Conservation (phyloP, 345 rosid genomes). For the Eucalyptus dawsonii region DNA sequence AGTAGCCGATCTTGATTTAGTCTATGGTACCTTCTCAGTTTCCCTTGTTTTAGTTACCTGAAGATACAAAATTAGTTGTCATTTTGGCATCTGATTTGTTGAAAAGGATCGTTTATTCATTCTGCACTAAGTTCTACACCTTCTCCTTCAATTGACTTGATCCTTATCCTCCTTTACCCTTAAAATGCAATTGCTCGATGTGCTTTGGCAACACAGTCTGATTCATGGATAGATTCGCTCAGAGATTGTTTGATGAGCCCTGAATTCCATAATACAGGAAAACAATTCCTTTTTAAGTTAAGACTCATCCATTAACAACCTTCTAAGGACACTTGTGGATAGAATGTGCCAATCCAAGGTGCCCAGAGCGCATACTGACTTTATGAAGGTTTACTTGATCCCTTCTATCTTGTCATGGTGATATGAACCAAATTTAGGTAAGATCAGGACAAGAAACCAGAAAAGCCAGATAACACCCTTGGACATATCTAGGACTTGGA, state of each 20-base stretch:
- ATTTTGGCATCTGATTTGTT: background rate
- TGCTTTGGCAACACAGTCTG: background rate
- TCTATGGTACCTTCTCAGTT: background rate
- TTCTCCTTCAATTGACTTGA: background rate
- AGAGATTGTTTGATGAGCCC: background rate
- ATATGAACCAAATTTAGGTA: background rate
- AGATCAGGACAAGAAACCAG: background rate
- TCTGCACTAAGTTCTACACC: background rate
- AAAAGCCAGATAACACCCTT: background rate
- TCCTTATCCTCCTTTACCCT: background rate
- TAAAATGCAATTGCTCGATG: background rate
- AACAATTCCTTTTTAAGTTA: background rate
- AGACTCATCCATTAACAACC: background rate
- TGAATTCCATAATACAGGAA: background rate
- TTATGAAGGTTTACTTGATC: background rate
- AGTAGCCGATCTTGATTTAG: background rate
- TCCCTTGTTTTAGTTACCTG: background rate
- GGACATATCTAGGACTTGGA: background rate
- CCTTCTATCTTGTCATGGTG: background rate
- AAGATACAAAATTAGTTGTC: background rate
- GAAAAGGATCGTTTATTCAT: background rate
- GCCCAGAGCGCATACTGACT: background rate
- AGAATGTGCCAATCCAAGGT: background rate
- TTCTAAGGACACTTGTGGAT: background rate
- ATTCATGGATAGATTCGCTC: background rate